phyloP scores from a whole-genome alignment of 2,329 filamentous ascomycete species.

The Claviceps paspali region DNA sequence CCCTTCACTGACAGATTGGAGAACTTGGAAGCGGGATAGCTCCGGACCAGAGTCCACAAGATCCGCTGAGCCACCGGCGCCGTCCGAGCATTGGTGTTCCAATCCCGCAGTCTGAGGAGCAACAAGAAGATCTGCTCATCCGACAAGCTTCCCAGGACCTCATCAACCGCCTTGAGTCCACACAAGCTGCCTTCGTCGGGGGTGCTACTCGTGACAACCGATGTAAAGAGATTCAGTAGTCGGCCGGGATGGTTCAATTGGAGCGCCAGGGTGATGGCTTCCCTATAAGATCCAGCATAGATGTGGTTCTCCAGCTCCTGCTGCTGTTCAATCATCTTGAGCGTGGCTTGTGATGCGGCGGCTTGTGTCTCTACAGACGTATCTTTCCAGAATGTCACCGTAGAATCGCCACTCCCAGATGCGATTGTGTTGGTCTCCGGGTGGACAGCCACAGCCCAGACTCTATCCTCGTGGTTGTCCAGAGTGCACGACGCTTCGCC shows the following conservation, averaged over 20 bases:
- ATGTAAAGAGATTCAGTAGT: conserved; percentile 68
- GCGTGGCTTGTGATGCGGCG: conserved; percentile 56
- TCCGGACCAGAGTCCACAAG: conserved; percentile 61
- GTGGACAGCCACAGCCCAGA: conserved; percentile 76
- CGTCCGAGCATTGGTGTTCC: conserved; percentile 91
- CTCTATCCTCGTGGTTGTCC: conserved; percentile 92
- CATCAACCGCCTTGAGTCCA: conserved; percentile 58
- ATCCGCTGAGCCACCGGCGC: conserved; percentile 75
- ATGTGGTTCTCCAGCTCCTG: conserved; percentile 91
- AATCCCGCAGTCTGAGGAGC: conserved; percentile 72
- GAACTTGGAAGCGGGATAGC: conserved; percentile 66
- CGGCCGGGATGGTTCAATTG: conserved; percentile 89
- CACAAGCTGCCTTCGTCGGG: conserved; percentile 49
- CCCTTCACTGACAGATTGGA: conserved; percentile 51
- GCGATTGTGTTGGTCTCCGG: conserved; percentile 57
- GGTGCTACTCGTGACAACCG: conserved; percentile 50
- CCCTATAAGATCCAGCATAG: conserved; percentile 70
- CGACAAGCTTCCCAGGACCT: conserved; percentile 63
- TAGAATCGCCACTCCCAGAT: conserved; percentile 84
- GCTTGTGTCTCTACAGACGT: conserved; percentile 69
- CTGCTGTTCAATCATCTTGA: conserved; percentile 79
- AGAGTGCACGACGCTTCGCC: conserved; percentile 80
- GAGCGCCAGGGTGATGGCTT: conserved; percentile 82
- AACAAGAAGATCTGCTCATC: conserved; percentile 78
- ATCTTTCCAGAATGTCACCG: conserved; percentile 90